These are phyloP conservation scores for Erythrophleum ivorense DNA, from an alignment of 331 rosid species.

Conservation along the genomic window DNA sequence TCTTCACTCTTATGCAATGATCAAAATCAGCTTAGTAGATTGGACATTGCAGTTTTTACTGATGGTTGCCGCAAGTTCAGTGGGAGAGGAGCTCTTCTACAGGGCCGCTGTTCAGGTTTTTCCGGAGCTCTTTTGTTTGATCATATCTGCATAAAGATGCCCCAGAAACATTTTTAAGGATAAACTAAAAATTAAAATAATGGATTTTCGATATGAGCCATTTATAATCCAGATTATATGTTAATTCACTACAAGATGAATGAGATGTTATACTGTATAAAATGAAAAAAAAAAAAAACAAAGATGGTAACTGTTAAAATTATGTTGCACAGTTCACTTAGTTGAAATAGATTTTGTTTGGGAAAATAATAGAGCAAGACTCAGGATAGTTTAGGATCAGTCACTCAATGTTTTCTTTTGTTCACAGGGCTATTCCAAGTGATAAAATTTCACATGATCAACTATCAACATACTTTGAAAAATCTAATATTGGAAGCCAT, in stretches of 20 bases:
- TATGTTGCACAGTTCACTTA: conserved; percentile 8
- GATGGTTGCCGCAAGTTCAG: conserved; percentile 96
- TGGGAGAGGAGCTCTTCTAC: conserved; percentile 98
- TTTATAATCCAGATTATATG: background rate
- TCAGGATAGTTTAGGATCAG: background rate
- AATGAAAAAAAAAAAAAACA: background rate
- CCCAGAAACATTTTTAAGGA: conserved; percentile 13
- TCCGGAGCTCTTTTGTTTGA: conserved; percentile 25
- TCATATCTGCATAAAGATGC: conserved; percentile 10
- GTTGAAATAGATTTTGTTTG: conserved; percentile 14
- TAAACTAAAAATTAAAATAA: background rate
- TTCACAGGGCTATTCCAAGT: background rate
- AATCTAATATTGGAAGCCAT: background rate
- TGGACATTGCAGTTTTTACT: conserved; percentile 70
- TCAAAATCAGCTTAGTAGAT: conserved; percentile 28
- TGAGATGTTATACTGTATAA: conserved; percentile 24
- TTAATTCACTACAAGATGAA: conserved; percentile 3
- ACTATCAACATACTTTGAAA: background rate
- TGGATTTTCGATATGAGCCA: conserved; percentile 13
- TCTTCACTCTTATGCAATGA: conserved; percentile 35
- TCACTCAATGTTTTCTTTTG: background rate
- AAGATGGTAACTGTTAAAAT: background rate
- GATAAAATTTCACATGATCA: background rate
- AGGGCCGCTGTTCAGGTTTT: conserved; percentile 98
- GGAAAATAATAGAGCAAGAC: background rate